phyloP scores from a whole-genome alignment of 345 rosid species.

The Ceriops decandra region DNA sequence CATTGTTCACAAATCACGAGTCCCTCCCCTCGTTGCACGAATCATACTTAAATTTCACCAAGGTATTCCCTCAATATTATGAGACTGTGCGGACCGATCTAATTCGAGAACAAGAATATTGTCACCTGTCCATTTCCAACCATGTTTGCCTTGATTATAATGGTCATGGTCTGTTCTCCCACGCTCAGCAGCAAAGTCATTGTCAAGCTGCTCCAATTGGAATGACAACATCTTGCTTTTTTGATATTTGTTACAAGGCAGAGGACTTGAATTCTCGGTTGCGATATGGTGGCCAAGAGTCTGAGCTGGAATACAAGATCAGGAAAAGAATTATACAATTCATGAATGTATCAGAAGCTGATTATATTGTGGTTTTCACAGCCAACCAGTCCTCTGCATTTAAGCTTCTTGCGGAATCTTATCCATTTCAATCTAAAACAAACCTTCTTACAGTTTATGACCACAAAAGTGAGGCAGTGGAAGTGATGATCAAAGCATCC shows the following conservation, averaged over 20 bases:
- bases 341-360: constrained; percentile 70
- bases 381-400: constrained; percentile 71
- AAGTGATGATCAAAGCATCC: constrained; percentile 44
- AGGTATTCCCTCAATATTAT: constrained; percentile 49
- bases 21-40: constrained; percentile 66
- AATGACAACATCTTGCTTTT: constrained; percentile 24
- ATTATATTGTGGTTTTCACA: constrained; percentile 60
- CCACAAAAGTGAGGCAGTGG: constrained; percentile 61
- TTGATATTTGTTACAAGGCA: constrained; percentile 47
- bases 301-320: constrained; percentile 41
- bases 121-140: constrained; percentile 47
- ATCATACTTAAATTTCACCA: constrained; percentile 44
- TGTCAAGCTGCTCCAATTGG: neutral
- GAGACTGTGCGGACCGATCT: constrained; percentile 51
- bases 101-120: constrained; percentile 58
- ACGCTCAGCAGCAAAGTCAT: constrained; percentile 35
- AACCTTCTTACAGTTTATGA: constrained; percentile 77
- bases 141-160: constrained; percentile 60
- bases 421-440: constrained; percentile 45
- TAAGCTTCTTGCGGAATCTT: constrained; percentile 70
- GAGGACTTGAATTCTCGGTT: constrained; percentile 40
- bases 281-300: constrained; percentile 39
- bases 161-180: constrained; percentile 76
- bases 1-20: constrained; percentile 73
- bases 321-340: constrained; percentile 55